Evolutionary conservation across 129 eudicot genomes (phyloP).

Genomic region (Sambucus nigra): DNA sequence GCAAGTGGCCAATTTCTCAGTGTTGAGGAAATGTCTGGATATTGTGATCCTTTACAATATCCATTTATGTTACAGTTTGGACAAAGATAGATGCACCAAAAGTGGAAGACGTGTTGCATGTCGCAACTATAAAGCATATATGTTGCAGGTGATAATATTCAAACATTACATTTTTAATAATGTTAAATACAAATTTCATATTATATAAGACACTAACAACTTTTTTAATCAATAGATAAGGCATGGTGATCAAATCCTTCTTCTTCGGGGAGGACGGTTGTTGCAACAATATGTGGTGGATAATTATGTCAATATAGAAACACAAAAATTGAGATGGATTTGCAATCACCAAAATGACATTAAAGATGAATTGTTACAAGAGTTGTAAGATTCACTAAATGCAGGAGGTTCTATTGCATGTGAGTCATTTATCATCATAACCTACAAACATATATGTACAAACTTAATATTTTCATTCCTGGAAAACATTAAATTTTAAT

Average conservation of each 20-base stretch:
- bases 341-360: conserved; percentile 1
- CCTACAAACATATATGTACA: no score
- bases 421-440: no score
- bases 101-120: background rate
- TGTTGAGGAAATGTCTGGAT: background rate
- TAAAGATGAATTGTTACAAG: conserved; percentile 13
- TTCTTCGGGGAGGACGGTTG: conserved; percentile 7
- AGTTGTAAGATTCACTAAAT: conserved; percentile 8
- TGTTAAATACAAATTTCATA: no score
- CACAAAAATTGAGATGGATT: conserved; percentile 2
- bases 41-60: background rate
- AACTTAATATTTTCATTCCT: no score
- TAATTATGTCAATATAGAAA: conserved; percentile 20
- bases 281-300: conserved; percentile 13
- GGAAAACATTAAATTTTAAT: no score
- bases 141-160: background rate
- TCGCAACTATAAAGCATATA: background rate
- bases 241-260: no score
- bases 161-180: no score
- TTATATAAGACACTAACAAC: no score
- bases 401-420: background rate
- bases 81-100: background rate
- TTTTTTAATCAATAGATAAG: no score
- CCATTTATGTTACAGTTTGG: background rate
- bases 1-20: background rate